Base-by-base conservation (phyloP, 768 basidiomycete species). In the Lactarius hatsudake region DNA sequence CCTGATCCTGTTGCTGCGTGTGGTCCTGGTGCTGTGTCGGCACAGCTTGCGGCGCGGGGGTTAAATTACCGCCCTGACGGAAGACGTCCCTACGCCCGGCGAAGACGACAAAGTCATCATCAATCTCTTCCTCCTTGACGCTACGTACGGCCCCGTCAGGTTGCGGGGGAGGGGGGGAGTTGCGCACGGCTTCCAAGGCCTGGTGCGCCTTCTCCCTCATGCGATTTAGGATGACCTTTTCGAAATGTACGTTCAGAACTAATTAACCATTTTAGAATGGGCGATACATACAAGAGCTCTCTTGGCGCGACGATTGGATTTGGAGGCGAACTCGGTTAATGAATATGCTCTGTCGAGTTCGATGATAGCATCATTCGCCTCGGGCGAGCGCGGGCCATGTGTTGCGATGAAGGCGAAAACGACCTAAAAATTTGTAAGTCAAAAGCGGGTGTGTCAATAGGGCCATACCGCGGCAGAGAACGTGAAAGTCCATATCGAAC, bases 401-500 rank as follows among this genome's bases (percentile, higher is more conserved):
- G 88, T 90, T 2, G 89, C 91, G 23, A 93, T 87, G 5, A 89
- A 87, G 4, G 90, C 92, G 71, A 93, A 89, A 18, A 93, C 87
- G 13, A 79, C 32, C 32, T 32, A 32, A 32, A 32, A 7, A 8
- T 32, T 32, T 32, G 6, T 32, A 32, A 32, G 8, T 32, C 32
- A 32, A 32, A 32, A 32, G 7, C 32, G 32, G 32, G 32, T 32
- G 32, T 32, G 7, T 32, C 32, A 32, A 32, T 32, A 4, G 32
- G 32, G 32, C 7, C 32, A 32, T 32, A 32, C 32, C 32, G 32
- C 32, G 1, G 32, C 32, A 7, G 32, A 32, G 8, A 32, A 32
- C 32, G 32, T 7, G 32, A 32, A 32, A 5, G 32, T 8, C 32
- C 32, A 32, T 32, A 32, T 32, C 32, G 32, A 6, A 32, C 7